Percentiles rank a stretch among this genome's conserved stretches.
Conservation (phyloP, 2,329 filamentous ascomycete genomes). For the Hymenoscyphus repandus region DNA sequence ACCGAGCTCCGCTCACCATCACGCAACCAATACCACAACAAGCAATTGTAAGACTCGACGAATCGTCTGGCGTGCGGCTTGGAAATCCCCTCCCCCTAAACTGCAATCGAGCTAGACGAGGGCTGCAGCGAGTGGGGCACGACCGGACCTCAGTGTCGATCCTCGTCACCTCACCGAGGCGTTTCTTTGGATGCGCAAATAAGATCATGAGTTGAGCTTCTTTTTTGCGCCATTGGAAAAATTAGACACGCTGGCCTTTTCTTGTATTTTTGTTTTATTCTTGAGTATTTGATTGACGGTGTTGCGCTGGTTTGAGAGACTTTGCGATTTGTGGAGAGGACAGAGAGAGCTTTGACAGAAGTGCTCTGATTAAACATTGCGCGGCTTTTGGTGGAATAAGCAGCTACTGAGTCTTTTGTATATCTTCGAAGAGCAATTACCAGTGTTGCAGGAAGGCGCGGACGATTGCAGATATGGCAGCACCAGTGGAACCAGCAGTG, state of each 20-base stretch:
- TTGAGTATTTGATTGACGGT: background rate
- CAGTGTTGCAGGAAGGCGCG: background rate
- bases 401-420: too few species aligned
- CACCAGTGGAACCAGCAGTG: slow-evolving; percentile 44
- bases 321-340: background rate
- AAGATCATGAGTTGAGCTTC: background rate
- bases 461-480: slow-evolving; percentile 22
- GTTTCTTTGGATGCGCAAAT: background rate
- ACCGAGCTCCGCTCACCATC: too few species aligned
- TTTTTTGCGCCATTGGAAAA: background rate
- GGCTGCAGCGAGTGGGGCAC: background rate
- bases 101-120: background rate
- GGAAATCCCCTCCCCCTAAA: too few species aligned
- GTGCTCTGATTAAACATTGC: too few species aligned
- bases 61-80: too few species aligned
- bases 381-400: too few species aligned
- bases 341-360: background rate
- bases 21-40: too few species aligned
- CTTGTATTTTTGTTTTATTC: background rate
- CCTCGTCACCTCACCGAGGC: background rate
- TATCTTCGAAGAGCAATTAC: background rate
- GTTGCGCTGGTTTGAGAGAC: background rate
- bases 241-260: slow-evolving; percentile 6
- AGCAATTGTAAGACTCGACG: too few species aligned
- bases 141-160: too few species aligned